A percentile compares a stretch with the other conserved stretches of the same genome.
These are phyloP conservation scores for Trypanosoma lewisi DNA, from an alignment of 208 protist genomes.

Conservation along the genomic window DNA sequence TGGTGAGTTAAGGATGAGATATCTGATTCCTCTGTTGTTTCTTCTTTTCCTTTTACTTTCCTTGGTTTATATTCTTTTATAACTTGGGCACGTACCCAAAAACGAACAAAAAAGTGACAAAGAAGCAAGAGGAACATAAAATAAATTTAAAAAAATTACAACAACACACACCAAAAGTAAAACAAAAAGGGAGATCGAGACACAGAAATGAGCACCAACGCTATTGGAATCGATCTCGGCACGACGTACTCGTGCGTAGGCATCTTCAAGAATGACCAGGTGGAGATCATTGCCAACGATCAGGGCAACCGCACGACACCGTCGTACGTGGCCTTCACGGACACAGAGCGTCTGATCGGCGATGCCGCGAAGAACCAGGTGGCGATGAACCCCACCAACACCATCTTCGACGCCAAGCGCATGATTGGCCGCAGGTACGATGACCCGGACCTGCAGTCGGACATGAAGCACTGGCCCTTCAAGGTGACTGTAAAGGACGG, in stretches of 20 bases:
- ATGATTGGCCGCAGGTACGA: conserved; percentile 92
- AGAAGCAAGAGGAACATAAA: too few species aligned
- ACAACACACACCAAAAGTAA: not conserved
- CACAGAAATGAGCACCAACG: conserved; percentile 28
- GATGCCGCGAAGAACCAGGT: conserved; percentile 90
- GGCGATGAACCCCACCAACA: conserved; percentile 91
- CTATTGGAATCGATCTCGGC: conserved; percentile 95
- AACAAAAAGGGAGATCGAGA: not conserved
- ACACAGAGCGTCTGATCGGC: conserved; percentile 89
- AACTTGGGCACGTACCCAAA: too few species aligned
- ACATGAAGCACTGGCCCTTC: conserved; percentile 95
- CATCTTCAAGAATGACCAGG: conserved; percentile 95
- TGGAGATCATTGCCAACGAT: conserved; percentile 92
- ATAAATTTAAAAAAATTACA: conserved; percentile 2
- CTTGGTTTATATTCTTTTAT: too few species aligned
- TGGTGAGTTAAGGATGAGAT: not conserved
- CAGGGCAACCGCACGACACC: conserved; percentile 94
- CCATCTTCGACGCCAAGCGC: conserved; percentile 90
- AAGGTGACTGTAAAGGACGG: conserved; percentile 87
- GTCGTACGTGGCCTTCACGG: conserved; percentile 96
- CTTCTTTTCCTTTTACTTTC: conserved; percentile 3
- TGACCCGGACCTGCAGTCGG: conserved; percentile 90
- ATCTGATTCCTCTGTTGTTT: not conserved
- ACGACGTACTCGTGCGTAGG: too few species aligned
- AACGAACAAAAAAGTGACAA: too few species aligned